phyloP scores from a whole-genome alignment of 2,329 filamentous ascomycete species.

The Neopestalotiopsis rosae region DNA sequence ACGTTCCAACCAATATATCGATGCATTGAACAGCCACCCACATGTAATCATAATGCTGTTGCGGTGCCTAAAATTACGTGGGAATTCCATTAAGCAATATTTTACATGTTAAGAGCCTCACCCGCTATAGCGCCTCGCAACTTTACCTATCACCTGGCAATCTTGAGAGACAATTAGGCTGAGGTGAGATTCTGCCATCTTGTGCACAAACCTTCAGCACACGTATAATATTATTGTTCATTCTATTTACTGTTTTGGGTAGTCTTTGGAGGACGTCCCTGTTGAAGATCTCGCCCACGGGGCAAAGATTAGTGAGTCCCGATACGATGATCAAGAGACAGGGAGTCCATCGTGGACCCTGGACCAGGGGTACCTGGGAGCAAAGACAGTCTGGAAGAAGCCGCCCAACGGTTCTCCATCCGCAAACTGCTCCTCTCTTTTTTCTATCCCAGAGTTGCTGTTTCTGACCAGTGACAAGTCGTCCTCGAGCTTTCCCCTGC shows the following conservation, averaged over 20 bases:
- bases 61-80: neutral
- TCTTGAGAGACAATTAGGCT: neutral
- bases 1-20: slow-evolving; percentile 5
- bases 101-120: too few relatives aligned
- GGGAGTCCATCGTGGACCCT: neutral
- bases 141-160: too few relatives aligned
- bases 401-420: neutral
- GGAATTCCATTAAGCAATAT: neutral
- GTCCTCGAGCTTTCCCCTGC: neutral
- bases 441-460: neutral
- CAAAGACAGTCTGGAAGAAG: neutral
- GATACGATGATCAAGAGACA: neutral
- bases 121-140: too few relatives aligned
- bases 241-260: neutral
- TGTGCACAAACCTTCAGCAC: neutral
- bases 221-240: neutral
- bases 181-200: neutral
- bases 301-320: neutral
- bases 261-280: neutral
- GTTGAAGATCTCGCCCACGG: neutral
- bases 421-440: neutral
- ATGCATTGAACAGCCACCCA: neutral
- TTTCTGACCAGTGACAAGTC: neutral
- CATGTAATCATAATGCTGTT: neutral
- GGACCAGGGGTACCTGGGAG: neutral